Evolutionary conservation across 2,329 filamentous ascomycete species (phyloP), one percentile per base, ranked within the genome.

Genomic region (Coniochaeta pulveracea): DNA sequence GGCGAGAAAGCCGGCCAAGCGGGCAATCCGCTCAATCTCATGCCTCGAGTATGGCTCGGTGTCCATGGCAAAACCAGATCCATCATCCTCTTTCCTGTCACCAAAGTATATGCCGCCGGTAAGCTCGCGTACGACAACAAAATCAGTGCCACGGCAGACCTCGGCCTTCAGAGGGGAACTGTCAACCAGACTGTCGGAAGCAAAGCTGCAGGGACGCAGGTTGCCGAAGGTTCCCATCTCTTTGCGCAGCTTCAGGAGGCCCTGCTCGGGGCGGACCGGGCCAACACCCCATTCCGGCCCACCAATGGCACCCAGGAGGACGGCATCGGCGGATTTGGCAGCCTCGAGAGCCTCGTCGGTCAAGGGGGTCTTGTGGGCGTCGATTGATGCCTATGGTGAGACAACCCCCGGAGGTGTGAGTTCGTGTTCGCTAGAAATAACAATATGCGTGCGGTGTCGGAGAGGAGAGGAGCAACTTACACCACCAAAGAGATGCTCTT

Each of bases 261-360:
- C 89, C 62, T 95, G 85, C 58, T 96, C 89, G 2, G 89, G 89
- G 27, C 88, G 84, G 42, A 95, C 80, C 37, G 76, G 46, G 45
- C 84, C 85, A 19, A 85, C 91, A 40, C 88, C 88, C 85, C 88
- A 96, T 85, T 95, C 59, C 10, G 91, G 89, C n/a, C 89, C 89
- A 46, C 89, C 89, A 50, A 96, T 93, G 46, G 89, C 85, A 45
- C 88, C 89, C 35, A 96, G 77, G 38, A 96, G 77, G 39, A 96
- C 81, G 24, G 88, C 89, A 57, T 94, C 82, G 42, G 88, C 86
- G 33, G 71, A 66, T 59, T 93, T 88, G 45, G 85, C 86, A 22
- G 85, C 86, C 10, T 64, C 63, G 47, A 96, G 80, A 40, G 86
- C 85, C 49, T 81, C 76, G 47, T 91, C 78, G 34, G 86, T 93